Conservation (phyloP, 2,329 filamentous ascomycete genomes). For the Raffaelea ambrosiae region DNA sequence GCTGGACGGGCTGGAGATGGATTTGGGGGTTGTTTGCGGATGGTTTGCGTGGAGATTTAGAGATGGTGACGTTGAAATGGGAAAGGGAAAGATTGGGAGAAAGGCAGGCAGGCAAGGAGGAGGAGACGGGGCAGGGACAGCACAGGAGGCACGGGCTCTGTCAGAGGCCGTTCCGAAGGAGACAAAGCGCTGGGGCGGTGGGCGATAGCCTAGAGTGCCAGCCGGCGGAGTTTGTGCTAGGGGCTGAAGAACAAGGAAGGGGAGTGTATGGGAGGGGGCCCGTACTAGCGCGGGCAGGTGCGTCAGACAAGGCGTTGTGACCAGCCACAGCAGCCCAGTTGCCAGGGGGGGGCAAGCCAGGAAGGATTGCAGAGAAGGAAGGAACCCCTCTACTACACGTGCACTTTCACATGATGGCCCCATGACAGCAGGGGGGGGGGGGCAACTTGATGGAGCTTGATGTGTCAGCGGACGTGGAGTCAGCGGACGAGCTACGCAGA, state of each 20-base stretch:
- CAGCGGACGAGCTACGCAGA: too few species aligned
- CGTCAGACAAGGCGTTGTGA: not conserved
- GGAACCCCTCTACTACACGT: constrained; percentile 7
- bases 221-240: too few species aligned
- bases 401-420: constrained; percentile 10
- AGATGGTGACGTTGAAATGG: not conserved
- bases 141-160: not conserved
- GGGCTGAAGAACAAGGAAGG: too few species aligned
- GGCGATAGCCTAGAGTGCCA: too few species aligned
- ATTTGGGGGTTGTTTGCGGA: not conserved
- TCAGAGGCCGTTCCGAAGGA: too few species aligned
- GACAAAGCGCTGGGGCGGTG: too few species aligned
- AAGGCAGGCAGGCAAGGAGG: not conserved
- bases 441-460: too few species aligned
- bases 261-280: too few species aligned
- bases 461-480: too few species aligned
- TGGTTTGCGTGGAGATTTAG: not conserved
- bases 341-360: constrained; percentile 6
- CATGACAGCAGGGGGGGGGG: too few species aligned
- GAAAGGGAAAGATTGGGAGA: not conserved
- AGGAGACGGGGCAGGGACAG: not conserved
- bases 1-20: not conserved
- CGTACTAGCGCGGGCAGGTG: not conserved
- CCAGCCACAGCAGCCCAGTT: not conserved
- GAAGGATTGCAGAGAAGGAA: constrained; percentile 1